Percentiles rank a stretch among this genome's conserved stretches.
Conservation (phyloP, 192 early-diverging fungal species). For the Umbelopsis sp. region DNA sequence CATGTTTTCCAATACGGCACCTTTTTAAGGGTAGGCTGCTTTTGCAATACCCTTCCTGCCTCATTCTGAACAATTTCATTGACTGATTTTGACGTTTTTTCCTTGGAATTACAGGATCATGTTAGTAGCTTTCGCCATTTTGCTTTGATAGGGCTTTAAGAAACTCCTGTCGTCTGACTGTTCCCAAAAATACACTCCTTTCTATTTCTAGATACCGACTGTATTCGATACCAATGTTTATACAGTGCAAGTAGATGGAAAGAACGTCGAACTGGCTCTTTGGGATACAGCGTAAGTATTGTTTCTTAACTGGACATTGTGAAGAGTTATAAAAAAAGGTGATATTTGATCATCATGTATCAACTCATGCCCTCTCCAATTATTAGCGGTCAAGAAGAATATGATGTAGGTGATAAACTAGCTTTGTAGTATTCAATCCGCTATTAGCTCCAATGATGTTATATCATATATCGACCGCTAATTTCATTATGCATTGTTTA, state of each 20-base stretch:
- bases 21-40: slow-evolving; percentile 74
- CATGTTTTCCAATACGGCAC: slow-evolving; percentile 68
- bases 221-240: slow-evolving; percentile 24
- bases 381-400: slow-evolving; percentile 25
- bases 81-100: too few species aligned
- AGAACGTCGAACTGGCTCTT: slow-evolving; percentile 16
- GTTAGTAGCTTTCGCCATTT: not conserved
- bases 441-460: not conserved
- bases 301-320: not conserved
- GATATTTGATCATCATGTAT: too few species aligned
- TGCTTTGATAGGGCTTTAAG: not conserved
- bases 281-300: slow-evolving; percentile 23
- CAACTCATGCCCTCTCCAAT: not conserved
- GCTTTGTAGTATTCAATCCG: not conserved
- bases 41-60: not conserved
- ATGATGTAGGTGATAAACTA: slow-evolving; percentile 1
- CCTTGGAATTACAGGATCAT: not conserved
- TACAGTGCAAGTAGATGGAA: slow-evolving; percentile 19
- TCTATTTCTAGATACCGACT: slow-evolving; percentile 16
- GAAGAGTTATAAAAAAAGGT: too few species aligned
- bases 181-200: not conserved
- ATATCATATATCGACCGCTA: not conserved
- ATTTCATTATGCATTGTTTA: not conserved
- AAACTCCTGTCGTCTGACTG: not conserved
- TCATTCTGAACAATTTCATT: not conserved